Conservation (phyloP, 2,329 filamentous ascomycete genomes). For the Phyllosticta citrichinensis region DNA sequence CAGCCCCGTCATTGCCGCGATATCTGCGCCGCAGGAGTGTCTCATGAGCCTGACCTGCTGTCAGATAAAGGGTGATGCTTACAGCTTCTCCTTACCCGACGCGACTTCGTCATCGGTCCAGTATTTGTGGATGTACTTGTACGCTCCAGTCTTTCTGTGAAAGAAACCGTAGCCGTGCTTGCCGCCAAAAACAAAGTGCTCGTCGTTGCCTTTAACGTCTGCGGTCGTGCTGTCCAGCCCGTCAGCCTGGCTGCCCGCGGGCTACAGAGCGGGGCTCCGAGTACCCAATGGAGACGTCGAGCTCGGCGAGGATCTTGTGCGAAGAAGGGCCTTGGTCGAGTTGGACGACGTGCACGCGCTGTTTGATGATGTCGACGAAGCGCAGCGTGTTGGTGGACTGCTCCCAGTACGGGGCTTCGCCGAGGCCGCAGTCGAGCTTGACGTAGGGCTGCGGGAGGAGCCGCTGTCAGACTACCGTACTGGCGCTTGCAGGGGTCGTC, state of each 20-base stretch:
- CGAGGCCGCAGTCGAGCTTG: slow-evolving; percentile 54
- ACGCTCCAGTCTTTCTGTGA: slow-evolving; percentile 50
- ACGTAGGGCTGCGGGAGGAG: slow-evolving; percentile 38
- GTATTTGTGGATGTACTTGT: slow-evolving; percentile 47
- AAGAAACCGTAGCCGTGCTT: slow-evolving; percentile 76
- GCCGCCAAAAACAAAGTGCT: slow-evolving; percentile 65
- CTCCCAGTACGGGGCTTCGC: slow-evolving; percentile 69
- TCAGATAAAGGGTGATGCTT: slow-evolving; percentile 14
- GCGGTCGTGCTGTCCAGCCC: slow-evolving; percentile 45
- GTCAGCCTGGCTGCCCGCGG: neutral
- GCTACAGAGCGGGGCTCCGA: slow-evolving; percentile 11
- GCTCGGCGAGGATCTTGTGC: slow-evolving; percentile 43
- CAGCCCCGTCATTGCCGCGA: slow-evolving; percentile 70
- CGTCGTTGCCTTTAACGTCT: slow-evolving; percentile 60
- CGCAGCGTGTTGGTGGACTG: slow-evolving; percentile 54
- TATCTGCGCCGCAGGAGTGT: slow-evolving; percentile 30
- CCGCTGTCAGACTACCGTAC: neutral
- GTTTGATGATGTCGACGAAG: slow-evolving; percentile 74
- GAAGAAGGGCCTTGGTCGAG: slow-evolving; percentile 53
- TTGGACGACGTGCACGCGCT: slow-evolving; percentile 62
- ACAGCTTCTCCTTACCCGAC: slow-evolving; percentile 37
- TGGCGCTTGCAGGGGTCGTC: neutral
- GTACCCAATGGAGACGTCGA: slow-evolving; percentile 46
- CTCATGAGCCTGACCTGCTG: neutral
- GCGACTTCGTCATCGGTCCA: slow-evolving; percentile 42